Base-by-base conservation (phyloP, 2,329 filamentous ascomycete species). In the Apiospora hydei region DNA sequence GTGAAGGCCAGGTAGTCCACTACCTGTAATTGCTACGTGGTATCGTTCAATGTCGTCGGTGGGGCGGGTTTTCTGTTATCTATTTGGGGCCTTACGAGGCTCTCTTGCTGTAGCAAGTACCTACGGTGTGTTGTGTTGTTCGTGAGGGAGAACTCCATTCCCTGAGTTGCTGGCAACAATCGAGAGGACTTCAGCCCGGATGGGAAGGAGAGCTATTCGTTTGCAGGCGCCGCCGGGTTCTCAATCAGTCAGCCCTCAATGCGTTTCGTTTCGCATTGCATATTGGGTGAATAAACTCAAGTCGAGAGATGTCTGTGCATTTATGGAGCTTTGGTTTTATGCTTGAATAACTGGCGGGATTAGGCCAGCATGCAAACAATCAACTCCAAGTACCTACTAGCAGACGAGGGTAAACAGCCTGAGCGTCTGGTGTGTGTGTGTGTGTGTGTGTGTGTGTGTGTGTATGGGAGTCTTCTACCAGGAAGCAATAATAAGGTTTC, bases 1-100 rank as follows among this genome's bases (percentile, higher is more conserved):
- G 34, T 64, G 18, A 64, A 64, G 57, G 18, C 34, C 57, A 41
- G 57, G 34, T 51, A 64, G 53, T 61, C 30, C 30, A 64, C 57
- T 64, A 21, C 21, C 57, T 64, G 57, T 64, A 64, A 64, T 64
- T 64, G 57, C 57, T 64, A 64, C 57, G 57, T 64, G 34, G 57
- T 64, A 64, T 64, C 57, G 57, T 64, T 64, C 34, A 11, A 24
- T 16, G 21, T 41, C 57, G 21, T 41, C 57, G n/a, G 57, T 64
- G 57, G 57, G 57, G 57, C 57, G 1, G 8, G n/a, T 34, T 13
- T 10, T 64, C n/a, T 38, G 57, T 10, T 64, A 38, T n/a, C 34
- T 64, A 3, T 41, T 64, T 41, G 34, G 57, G 57, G 57, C 57
- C 57, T 64, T 64, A 41, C 30, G 57, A 64, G 57, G 30, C 53